Base-by-base conservation (phyloP, 148 eudicot genomes). In the Fallopia convolvulus region DNA sequence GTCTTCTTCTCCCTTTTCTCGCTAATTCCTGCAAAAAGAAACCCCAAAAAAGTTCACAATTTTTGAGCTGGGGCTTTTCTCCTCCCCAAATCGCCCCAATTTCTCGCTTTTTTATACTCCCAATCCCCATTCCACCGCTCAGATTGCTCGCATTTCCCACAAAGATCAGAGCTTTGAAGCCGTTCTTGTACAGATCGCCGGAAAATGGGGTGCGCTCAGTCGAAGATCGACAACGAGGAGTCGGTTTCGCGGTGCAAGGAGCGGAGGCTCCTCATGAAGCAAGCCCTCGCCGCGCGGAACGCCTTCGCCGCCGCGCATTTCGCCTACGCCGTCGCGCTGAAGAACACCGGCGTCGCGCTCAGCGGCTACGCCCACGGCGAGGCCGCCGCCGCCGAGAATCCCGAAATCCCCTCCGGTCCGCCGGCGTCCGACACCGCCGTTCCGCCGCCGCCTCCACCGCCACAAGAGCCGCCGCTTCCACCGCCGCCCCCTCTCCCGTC, bases 151-250 rank as follows among this genome's bases (percentile, higher is more conserved):
- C 11, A 11, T 40, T 76, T 75, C 40, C 3, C 3, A 0, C 18
- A 58, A 58, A 7, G 23, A 18, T 55, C 21, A 7, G n/a, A 52
- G 3, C 50, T 63, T 18, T 0, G 76, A 70, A 80, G 0, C 46
- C n/a, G 6, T 50, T 41, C 39, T 4, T 36, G 39, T 36, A 36
- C 39, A 36, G 39, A 36, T 36, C 39, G 39, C 39, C 39, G 39
- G 39, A 36, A 20, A 80, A 95, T 95, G 99, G 99, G 99, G 17
- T 95, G 99, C 74, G 94, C 97, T 0, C 99, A 95, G 77, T 95
- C 99, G 36, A 92, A 88, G 81, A 92, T 95, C 68, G 97, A 92
- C 46, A 90, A 95, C 53, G 99, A 95, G 75, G 99, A 95, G 72
- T 83, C 97, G 15, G 99, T 95, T 2, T 79, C 97, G 0, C 82